Percentiles rank a stretch among this genome's conserved stretches.
Evolutionary conservation across 148 eudicot species (phyloP).

Genomic region (Chenopodium formosanum): DNA sequence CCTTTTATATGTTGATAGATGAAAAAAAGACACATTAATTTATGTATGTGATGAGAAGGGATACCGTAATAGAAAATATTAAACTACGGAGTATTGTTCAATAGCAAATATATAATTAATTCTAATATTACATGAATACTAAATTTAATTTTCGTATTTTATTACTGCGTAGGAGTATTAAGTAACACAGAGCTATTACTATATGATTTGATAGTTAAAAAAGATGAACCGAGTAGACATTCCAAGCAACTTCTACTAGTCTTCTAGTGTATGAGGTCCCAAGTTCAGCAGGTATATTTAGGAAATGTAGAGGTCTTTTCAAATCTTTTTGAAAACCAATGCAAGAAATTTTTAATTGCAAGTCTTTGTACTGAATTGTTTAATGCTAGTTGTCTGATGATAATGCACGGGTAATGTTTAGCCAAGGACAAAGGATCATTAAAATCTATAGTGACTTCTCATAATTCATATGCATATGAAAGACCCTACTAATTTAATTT

Average conservation of each 20-base stretch:
- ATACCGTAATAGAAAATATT: no score
- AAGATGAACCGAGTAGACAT: neutral
- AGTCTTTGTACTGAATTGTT: conserved; percentile 16
- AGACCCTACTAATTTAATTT: conserved; percentile 28
- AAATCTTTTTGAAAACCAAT: conserved; percentile 16
- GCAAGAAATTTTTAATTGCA: conserved; percentile 9
- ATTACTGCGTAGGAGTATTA: no score
- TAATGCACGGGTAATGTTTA: conserved; percentile 25
- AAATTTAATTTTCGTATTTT: no score
- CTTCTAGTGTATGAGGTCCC: conserved; percentile 11
- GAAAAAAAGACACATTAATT: no score
- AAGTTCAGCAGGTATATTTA: conserved; percentile 9
- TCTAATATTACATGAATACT: no score
- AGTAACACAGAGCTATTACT: no score
- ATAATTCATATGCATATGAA: conserved; percentile 24
- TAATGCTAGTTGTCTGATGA: conserved; percentile 32
- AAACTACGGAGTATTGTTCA: no score
- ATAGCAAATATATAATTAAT: no score
- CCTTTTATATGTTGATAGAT: no score
- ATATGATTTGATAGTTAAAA: no score
- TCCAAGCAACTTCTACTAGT: neutral
- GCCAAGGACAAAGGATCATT: conserved; percentile 34
- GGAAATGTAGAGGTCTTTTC: conserved; percentile 17
- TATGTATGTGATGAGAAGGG: no score
- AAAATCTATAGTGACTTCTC: conserved; percentile 39